phyloP scores from a whole-genome alignment of 2,329 filamentous ascomycete genomes.

The Arachnopeziza araneosa region DNA sequence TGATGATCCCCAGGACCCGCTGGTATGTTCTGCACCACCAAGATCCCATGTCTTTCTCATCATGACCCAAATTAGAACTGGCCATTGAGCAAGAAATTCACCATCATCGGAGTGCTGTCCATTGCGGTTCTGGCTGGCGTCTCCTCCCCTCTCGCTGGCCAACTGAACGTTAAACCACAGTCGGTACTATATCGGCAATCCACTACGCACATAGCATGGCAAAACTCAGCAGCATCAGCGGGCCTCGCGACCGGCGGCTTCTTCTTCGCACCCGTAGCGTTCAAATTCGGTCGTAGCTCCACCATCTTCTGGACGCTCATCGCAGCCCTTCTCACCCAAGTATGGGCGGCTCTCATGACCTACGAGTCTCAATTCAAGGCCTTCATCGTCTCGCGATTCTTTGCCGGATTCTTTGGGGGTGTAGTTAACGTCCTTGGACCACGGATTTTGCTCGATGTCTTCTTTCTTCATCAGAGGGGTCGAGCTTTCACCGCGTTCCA shows the following conservation, averaged over 20 bases:
- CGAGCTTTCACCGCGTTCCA: slow-evolving; percentile 35
- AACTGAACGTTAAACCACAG: slow-evolving; percentile 10
- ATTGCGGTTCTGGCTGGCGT: slow-evolving; percentile 14
- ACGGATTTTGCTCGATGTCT: slow-evolving; percentile 37
- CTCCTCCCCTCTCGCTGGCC: slow-evolving; percentile 7
- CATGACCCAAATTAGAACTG: slow-evolving; percentile 33
- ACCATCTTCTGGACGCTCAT: slow-evolving; percentile 36
- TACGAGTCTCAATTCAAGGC: slow-evolving; percentile 29
- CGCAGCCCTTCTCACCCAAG: slow-evolving; percentile 20
- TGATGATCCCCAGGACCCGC: slow-evolving; percentile 42
- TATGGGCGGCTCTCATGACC: slow-evolving; percentile 32
- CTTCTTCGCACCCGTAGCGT: slow-evolving; percentile 34
- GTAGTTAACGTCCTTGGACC: slow-evolving; percentile 35
- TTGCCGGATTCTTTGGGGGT: slow-evolving; percentile 37
- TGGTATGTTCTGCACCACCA: slow-evolving; percentile 17
- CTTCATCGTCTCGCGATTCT: slow-evolving; percentile 28
- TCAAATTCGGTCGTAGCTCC: slow-evolving; percentile 33
- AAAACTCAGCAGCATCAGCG: slow-evolving; percentile 33
- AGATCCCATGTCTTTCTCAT: slow-evolving; percentile 16
- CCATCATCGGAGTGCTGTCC: slow-evolving; percentile 9
- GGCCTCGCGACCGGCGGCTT: slow-evolving; percentile 35
- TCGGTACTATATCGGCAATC: slow-evolving; percentile 12
- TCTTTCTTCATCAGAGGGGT: slow-evolving; percentile 39
- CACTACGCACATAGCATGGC: slow-evolving; percentile 12
- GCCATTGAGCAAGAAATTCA: slow-evolving; percentile 12